Percentiles rank a stretch among this genome's conserved stretches.
Evolutionary conservation across 2,329 filamentous ascomycete genomes (phyloP).

Genomic region (Diatrype stigma): DNA sequence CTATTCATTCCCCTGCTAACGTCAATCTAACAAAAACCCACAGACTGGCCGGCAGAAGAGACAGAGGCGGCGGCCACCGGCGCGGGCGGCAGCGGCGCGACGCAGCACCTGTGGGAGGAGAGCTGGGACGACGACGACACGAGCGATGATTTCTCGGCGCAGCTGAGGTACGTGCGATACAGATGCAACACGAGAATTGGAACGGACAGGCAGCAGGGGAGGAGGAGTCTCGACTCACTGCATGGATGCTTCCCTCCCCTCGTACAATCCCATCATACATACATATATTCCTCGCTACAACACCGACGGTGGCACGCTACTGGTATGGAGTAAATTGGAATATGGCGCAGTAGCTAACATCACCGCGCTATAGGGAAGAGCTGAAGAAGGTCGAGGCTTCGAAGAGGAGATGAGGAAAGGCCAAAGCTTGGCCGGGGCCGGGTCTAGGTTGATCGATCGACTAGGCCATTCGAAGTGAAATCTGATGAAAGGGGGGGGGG

Average conservation of each 20-base stretch:
- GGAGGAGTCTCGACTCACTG: no score
- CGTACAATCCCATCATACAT: no score
- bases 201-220: no score
- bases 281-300: slow-evolving; percentile 5
- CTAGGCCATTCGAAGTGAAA: no score
- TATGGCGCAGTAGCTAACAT: slow-evolving; percentile 2
- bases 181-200: no score
- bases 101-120: slow-evolving; percentile 91
- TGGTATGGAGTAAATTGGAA: no score
- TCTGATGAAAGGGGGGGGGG: no score
- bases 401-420: slow-evolving; percentile 57
- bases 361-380: slow-evolving; percentile 62
- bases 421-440: no score
- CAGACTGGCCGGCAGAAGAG: slow-evolving; percentile 92
- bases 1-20: background rate
- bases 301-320: slow-evolving; percentile 1
- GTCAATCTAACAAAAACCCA: background rate
- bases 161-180: slow-evolving; percentile 91
- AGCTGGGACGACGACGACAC: slow-evolving; percentile 99
- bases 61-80: slow-evolving; percentile 60
- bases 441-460: no score
- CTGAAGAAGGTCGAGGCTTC: slow-evolving; percentile 86
- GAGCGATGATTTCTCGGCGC: slow-evolving; percentile 90
- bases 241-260: no score
- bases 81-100: slow-evolving; percentile 59